Evolutionary conservation across 2,329 filamentous ascomycete genomes (phyloP).

Genomic region (Neurospora sp.): DNA sequence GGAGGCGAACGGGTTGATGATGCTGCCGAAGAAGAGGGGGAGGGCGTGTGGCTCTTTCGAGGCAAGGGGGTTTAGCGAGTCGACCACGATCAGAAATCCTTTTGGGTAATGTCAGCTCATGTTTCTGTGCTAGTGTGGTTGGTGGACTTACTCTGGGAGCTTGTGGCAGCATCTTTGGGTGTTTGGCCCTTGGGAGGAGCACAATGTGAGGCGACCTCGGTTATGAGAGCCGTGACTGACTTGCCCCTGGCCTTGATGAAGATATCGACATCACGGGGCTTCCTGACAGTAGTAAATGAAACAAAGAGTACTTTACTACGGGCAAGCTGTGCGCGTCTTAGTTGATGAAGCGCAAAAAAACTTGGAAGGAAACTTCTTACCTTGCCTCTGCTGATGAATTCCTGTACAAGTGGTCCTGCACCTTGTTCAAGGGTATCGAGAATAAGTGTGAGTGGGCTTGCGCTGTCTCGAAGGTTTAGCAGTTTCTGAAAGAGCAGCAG

Average conservation of each 20-base stretch:
- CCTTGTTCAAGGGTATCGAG: conserved; percentile 80
- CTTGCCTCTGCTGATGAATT: conserved; percentile 68
- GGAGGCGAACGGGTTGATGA: conserved; percentile 57
- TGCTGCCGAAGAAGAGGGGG: conserved; percentile 58
- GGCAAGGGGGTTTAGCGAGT: conserved; percentile 63
- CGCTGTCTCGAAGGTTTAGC: conserved; percentile 65
- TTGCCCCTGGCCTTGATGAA: conserved; percentile 58
- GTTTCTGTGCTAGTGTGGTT: conserved; percentile 1
- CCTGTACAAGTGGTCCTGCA: conserved; percentile 56
- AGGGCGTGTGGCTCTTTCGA: conserved; percentile 45
- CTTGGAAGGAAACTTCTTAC: conserved; percentile 29
- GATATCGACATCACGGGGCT: conserved; percentile 53
- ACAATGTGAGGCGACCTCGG: conserved; percentile 42
- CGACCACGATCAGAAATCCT: conserved; percentile 71
- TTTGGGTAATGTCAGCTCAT: conserved; percentile 5
- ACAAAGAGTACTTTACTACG: conserved; percentile 66
- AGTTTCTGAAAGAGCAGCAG: conserved; percentile 75
- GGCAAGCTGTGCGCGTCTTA: conserved; percentile 34
- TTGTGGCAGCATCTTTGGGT: conserved; percentile 21
- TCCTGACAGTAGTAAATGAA: conserved; percentile 64
- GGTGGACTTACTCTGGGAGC: conserved; percentile 32
- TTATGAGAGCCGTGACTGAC: conserved; percentile 42
- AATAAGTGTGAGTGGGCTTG: conserved; percentile 78
- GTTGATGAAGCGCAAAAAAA: neutral
- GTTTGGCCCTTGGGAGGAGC: conserved; percentile 22